Evolutionary conservation across 192 early-diverging fungal species (phyloP), one percentile per base, ranked within the genome.

Genomic region (Mortierella claussenii): DNA sequence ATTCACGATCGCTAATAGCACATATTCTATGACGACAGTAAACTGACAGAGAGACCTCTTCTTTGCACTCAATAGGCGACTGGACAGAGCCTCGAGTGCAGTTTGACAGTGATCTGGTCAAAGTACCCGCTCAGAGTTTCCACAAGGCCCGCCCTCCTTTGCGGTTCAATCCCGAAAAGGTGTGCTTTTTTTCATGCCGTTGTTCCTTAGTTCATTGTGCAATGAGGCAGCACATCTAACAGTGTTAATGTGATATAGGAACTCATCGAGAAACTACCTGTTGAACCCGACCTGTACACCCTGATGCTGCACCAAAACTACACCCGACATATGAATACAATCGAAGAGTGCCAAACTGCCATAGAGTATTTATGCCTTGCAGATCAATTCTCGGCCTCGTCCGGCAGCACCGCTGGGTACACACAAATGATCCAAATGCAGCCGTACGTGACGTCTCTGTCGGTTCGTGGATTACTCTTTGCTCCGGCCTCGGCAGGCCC

Each of bases 291-390:
- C 48, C 69, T 85, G 12, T 86, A 86, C 21, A 68, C 76, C 3
- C 76, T 87, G 24, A 88, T 80, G 74, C 63, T 90, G 11, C 86
- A 90, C 56, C 83, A 90, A 60, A 89, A 89, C 79, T 84, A 87
- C 33, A 43, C 69, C 0, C 69, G 75, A 7, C 86, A 87, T 62
- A 81, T 83, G 70, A 55, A 55, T 7, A 48, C 47, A 23, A 79
- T 89, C 24, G 82, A 87, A 4, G 87, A 86, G 51, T 78, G 70
- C 4, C 67, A 74, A 11, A 76, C 68, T 3, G 81, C 85, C n/a
- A 79, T 80, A 44, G 81, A 80, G 11, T 80, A 61, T 26, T 54
- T 90, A 15, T 85, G 84, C 63, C 67, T 85, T 44, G 81, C 84
- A 1, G 89, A 89, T 20, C 57, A 59, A 23, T 60, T 75, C 21